A percentile compares a stretch with the other conserved stretches of the same genome.
These are phyloP conservation scores for Colletotrichum trifolii DNA, from an alignment of 2,329 filamentous ascomycete species.

Conservation along the genomic window DNA sequence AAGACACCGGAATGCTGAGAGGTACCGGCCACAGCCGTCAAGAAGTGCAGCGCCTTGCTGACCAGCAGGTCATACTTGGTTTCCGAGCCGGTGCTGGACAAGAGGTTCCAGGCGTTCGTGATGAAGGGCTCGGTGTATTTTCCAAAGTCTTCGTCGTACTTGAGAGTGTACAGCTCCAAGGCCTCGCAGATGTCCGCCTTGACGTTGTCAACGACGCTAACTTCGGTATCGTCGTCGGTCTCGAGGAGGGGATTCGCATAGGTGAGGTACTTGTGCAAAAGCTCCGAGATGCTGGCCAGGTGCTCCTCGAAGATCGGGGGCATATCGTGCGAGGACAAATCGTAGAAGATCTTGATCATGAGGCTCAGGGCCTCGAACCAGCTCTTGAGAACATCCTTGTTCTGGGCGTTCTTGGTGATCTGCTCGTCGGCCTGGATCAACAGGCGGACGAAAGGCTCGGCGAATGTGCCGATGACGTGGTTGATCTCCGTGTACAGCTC, in stretches of 20 bases:
- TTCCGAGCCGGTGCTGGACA: slow-evolving; percentile 86
- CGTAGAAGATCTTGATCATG: slow-evolving; percentile 91
- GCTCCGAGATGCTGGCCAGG: slow-evolving; percentile 76
- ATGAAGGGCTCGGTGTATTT: slow-evolving; percentile 85
- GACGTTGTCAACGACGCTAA: slow-evolving; percentile 84
- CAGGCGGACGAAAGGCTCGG: slow-evolving; percentile 82
- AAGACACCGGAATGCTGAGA: slow-evolving; percentile 84
- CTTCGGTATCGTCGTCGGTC: slow-evolving; percentile 90
- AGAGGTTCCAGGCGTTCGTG: slow-evolving; percentile 87
- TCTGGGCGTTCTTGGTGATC: slow-evolving; percentile 79
- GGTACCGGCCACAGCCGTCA: slow-evolving; percentile 87
- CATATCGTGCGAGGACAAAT: slow-evolving; percentile 96
- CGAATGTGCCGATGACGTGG: slow-evolving; percentile 90
- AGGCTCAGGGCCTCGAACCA: slow-evolving; percentile 90
- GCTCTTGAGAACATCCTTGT: slow-evolving; percentile 78
- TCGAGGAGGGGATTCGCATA: slow-evolving; percentile 87
- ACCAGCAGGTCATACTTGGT: slow-evolving; percentile 95
- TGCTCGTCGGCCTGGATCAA: slow-evolving; percentile 78
- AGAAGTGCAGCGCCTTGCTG: slow-evolving; percentile 92
- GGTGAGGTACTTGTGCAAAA: slow-evolving; percentile 92
- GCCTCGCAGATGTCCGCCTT: slow-evolving; percentile 95
- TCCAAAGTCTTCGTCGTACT: slow-evolving; percentile 95
- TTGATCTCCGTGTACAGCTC: slow-evolving; percentile 95
- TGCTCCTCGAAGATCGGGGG: slow-evolving; percentile 95
- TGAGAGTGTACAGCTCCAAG: slow-evolving; percentile 89